phyloP scores from a whole-genome alignment of 495 filamentous ascomycete species.

The Hypoxylon cercidicola region DNA sequence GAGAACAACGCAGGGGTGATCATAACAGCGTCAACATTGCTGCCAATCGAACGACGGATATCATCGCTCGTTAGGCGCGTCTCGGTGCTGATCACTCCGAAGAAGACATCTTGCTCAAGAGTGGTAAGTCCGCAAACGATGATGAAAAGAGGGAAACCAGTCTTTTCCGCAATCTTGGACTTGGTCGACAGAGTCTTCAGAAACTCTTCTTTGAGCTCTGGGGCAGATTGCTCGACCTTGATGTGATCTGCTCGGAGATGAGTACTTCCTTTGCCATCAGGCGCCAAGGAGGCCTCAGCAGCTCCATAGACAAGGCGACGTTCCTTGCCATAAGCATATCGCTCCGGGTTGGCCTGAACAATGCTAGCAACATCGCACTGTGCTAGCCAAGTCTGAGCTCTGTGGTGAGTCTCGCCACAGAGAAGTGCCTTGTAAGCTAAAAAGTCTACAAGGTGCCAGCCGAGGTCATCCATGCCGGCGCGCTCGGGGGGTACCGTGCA shows the following conservation, averaged over 20 bases:
- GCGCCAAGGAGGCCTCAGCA: conserved; percentile 10
- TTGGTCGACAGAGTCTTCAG: conserved; percentile 27
- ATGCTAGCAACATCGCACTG: conserved; percentile 33
- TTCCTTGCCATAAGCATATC: conserved; percentile 29
- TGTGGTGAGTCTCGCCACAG: conserved; percentile 32
- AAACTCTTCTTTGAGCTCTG: conserved; percentile 31
- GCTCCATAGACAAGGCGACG: conserved; percentile 17
- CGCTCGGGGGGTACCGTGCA: conserved; percentile 45
- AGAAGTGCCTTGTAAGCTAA: conserved; percentile 50
- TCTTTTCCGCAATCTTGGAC: conserved; percentile 24
- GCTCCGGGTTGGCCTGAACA: conserved; percentile 18
- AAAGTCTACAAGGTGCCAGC: conserved; percentile 53
- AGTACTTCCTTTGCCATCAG: not conserved
- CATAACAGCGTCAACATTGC: conserved; percentile 30
- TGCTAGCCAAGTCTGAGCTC: conserved; percentile 48
- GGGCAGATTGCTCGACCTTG: conserved; percentile 29
- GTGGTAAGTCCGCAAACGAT: conserved; percentile 49
- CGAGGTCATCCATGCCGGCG: conserved; percentile 42
- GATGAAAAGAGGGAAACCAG: conserved; percentile 39
- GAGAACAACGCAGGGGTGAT: conserved; percentile 45
- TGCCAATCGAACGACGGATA: conserved; percentile 40
- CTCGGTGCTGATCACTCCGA: conserved; percentile 19
- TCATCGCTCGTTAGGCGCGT: conserved; percentile 26
- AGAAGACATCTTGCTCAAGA: conserved; percentile 51
- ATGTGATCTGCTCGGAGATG: conserved; percentile 32